A percentile compares a stretch with the other conserved stretches of the same genome.
Evolutionary conservation across 192 early-diverging fungal species (phyloP).

Genomic region (Coemansia sp.): DNA sequence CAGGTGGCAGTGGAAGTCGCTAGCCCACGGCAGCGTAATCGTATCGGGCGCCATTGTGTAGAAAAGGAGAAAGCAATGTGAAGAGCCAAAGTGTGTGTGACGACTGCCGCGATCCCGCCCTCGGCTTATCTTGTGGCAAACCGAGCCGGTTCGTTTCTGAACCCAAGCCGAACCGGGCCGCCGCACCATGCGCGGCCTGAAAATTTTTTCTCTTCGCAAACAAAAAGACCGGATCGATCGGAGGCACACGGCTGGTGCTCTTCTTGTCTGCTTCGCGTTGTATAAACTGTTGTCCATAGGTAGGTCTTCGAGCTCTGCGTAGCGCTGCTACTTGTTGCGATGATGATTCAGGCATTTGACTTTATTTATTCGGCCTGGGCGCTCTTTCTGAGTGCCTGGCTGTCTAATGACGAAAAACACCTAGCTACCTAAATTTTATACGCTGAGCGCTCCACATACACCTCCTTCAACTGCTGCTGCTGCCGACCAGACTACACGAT

Average conservation of each 20-base stretch:
- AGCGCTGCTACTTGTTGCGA: not conserved
- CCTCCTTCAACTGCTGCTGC: no score
- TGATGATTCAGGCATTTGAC: slow-evolving; percentile 7
- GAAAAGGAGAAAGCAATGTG: no score
- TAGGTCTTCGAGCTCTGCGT: not conserved
- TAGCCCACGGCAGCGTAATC: slow-evolving; percentile 66
- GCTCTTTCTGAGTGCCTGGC: not conserved
- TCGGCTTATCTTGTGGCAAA: no score
- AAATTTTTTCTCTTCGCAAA: slow-evolving; percentile 2
- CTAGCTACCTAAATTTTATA: slow-evolving; percentile 1
- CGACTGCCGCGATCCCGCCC: no score
- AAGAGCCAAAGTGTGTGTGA: no score
- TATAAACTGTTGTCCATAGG: not conserved
- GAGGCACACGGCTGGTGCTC: not conserved
- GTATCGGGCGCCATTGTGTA: slow-evolving; percentile 18
- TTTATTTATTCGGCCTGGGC: slow-evolving; percentile 1
- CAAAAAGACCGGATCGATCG: not conserved
- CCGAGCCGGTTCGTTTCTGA: no score
- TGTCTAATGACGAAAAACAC: slow-evolving; percentile 1
- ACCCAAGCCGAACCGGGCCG: no score
- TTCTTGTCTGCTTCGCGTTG: not conserved
- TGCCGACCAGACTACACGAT: no score
- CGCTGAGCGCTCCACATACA: not conserved
- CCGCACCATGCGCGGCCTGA: no score
- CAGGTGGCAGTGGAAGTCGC: slow-evolving; percentile 92